These are phyloP conservation scores for Parietichytrium sp. DNA, from an alignment of 108 stramenopile species.

Conservation along the genomic window DNA sequence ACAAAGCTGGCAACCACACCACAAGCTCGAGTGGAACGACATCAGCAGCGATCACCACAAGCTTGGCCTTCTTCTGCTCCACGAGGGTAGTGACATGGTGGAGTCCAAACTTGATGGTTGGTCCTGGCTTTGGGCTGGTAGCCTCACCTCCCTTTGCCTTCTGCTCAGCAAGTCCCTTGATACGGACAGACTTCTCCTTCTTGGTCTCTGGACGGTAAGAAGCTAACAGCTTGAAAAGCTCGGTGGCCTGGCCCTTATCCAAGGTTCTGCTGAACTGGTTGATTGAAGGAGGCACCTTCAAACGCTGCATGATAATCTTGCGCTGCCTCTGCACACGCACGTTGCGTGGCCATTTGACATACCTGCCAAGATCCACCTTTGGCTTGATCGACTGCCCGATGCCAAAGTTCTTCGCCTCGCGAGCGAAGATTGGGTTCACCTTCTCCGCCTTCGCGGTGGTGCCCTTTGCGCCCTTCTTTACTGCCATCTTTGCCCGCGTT, in stretches of 20 bases:
- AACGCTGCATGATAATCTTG: conserved; percentile 92
- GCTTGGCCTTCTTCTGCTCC: conserved; percentile 96
- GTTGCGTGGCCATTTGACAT: conserved; percentile 95
- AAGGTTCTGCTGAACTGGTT: conserved; percentile 97
- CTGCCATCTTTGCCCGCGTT: too few relatives aligned
- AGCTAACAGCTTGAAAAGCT: conserved; percentile 90
- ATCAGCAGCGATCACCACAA: conserved; percentile 96
- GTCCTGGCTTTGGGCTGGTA: conserved; percentile 59
- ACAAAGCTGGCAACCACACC: conserved; percentile 96
- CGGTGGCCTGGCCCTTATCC: conserved; percentile 94
- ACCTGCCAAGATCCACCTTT: conserved; percentile 82
- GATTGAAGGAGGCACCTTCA: conserved; percentile 96
- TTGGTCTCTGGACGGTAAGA: conserved; percentile 97
- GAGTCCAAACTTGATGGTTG: conserved; percentile 90
- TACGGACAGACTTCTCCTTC: conserved; percentile 89
- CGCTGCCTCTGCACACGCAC: conserved; percentile 98
- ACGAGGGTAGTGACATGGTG: conserved; percentile 98
- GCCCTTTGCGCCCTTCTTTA: conserved; percentile 70
- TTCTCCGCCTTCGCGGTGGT: conserved; percentile 58
- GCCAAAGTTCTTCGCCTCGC: conserved; percentile 75
- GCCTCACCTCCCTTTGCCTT: conserved; percentile 67
- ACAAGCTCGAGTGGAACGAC: conserved; percentile 98
- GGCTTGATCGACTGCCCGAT: conserved; percentile 91
- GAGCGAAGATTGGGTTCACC: conserved; percentile 89
- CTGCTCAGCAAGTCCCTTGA: conserved; percentile 91